Conservation (phyloP, 495 filamentous ascomycete species). For the Evernia prunastri region DNA sequence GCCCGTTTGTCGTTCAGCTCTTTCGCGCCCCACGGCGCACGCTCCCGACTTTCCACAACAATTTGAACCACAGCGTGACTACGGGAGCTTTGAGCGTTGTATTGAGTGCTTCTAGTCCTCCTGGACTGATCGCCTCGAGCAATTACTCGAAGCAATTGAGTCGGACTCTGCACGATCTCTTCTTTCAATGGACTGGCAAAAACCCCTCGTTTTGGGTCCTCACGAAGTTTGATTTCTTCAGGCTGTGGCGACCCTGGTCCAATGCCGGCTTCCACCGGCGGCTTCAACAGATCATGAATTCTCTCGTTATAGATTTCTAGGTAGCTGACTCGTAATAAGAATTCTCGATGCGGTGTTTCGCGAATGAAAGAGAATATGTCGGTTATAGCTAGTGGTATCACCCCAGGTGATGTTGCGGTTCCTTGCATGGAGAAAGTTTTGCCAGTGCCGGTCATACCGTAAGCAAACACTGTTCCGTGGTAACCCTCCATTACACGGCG, state of each 20-base stretch:
- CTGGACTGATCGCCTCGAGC: constrained; percentile 88
- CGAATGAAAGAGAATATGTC: constrained; percentile 99
- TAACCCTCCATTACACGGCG: constrained; percentile 98
- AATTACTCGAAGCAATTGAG: constrained; percentile 90
- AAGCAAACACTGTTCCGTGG: constrained; percentile 96
- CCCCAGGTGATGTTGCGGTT: constrained; percentile 91
- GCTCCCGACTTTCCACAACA: constrained; percentile 92
- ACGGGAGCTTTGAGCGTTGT: constrained; percentile 90
- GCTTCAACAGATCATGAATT: constrained; percentile 87
- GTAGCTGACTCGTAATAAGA: constrained; percentile 93
- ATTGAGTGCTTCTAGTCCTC: constrained; percentile 87
- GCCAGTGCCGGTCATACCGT: constrained; percentile 98
- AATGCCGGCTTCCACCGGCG: constrained; percentile 47
- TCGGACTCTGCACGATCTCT: constrained; percentile 97
- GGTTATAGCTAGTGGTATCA: constrained; percentile 94
- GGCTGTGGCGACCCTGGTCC: constrained; percentile 45
- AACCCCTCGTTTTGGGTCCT: constrained; percentile 92
- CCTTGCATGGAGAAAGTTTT: constrained; percentile 99
- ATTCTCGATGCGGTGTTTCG: constrained; percentile 91
- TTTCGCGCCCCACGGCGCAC: constrained; percentile 49
- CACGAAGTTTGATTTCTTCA: constrained; percentile 93
- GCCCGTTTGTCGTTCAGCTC: constrained; percentile 63
- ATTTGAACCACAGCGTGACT: constrained; percentile 98
- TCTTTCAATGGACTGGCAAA: constrained; percentile 96
- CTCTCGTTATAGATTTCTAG: constrained; percentile 98